A percentile compares a stretch with the other conserved stretches of the same genome.
phyloP scores from a whole-genome alignment of 495 filamentous ascomycete species.

The Penicillium taxi region DNA sequence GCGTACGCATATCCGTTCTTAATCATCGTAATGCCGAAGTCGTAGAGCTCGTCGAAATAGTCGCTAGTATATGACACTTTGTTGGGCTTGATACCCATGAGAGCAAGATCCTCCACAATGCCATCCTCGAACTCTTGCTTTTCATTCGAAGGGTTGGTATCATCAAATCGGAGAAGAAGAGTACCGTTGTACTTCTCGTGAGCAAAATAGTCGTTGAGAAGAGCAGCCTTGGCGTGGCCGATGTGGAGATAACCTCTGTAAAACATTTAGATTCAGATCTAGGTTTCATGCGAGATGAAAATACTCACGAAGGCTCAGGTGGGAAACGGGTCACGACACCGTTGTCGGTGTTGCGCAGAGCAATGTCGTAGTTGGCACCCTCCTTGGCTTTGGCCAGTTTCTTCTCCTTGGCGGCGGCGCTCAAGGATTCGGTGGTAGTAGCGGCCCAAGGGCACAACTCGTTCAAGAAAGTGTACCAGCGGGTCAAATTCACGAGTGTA shows the following conservation, averaged over 20 bases:
- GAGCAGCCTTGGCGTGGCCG: constrained; percentile 85
- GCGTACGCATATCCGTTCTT: constrained; percentile 80
- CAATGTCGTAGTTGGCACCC: constrained; percentile 85
- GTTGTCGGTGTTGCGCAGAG: constrained; percentile 76
- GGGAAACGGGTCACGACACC: constrained; percentile 92
- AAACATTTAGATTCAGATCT: constrained; percentile 1
- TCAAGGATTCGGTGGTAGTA: constrained; percentile 49
- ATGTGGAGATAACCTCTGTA: constrained; percentile 83
- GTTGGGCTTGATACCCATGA: constrained; percentile 84
- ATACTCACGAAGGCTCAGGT: constrained; percentile 81
- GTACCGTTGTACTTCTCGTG: constrained; percentile 81
- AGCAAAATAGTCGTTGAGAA: constrained; percentile 91
- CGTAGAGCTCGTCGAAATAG: constrained; percentile 83
- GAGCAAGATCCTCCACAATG: constrained; percentile 74
- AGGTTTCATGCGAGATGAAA: background rate
- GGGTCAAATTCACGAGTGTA: constrained; percentile 64
- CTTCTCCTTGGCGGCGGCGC: constrained; percentile 52
- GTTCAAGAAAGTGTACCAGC: constrained; percentile 88
- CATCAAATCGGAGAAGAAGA: constrained; percentile 78
- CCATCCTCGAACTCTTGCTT: constrained; percentile 86
- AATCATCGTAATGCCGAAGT: constrained; percentile 69
- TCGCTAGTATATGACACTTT: constrained; percentile 73
- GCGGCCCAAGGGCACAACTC: constrained; percentile 59
- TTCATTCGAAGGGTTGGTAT: constrained; percentile 91
- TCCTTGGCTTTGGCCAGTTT: constrained; percentile 69